A percentile compares a stretch with the other conserved stretches of the same genome.
Conservation (phyloP, 176 grass and related monocot species). For the Cenchrus fungigraminus region DNA sequence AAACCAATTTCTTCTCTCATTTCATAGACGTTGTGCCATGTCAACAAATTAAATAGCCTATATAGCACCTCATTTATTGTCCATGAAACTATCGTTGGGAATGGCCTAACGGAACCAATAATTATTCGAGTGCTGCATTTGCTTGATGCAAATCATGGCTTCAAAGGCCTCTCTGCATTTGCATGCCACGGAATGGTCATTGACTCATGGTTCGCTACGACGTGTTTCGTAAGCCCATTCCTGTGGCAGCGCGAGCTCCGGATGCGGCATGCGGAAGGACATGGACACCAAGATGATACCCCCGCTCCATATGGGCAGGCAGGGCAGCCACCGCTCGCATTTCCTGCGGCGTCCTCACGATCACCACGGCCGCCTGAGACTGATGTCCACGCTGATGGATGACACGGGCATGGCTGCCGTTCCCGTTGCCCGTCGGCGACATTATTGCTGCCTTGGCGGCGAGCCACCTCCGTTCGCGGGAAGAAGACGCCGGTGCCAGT, state of each 20-base stretch:
- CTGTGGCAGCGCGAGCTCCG: neutral
- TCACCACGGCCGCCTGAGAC: neutral
- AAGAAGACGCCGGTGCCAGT: conserved; percentile 14
- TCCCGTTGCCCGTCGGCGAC: neutral
- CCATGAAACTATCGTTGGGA: too few relatives aligned
- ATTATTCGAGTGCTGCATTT: neutral
- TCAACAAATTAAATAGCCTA: too few relatives aligned
- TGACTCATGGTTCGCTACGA: neutral
- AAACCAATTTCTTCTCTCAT: too few relatives aligned
- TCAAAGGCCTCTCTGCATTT: neutral
- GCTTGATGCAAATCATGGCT: neutral
- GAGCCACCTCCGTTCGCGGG: neutral
- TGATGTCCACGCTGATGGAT: neutral
- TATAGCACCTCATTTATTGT: too few relatives aligned
- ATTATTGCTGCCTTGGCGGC: neutral
- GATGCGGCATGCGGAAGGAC: too few relatives aligned
- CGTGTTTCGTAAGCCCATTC: neutral
- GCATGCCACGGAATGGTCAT: neutral
- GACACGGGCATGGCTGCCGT: neutral
- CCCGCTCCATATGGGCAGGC: neutral
- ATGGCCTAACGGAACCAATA: too few relatives aligned
- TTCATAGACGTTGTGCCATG: too few relatives aligned
- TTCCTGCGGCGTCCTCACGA: neutral
- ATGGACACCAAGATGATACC: neutral
- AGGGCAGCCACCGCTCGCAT: neutral